Evolutionary conservation across 2,329 filamentous ascomycete species (phyloP).

Genomic region (Dothiorella sarmentorum): DNA sequence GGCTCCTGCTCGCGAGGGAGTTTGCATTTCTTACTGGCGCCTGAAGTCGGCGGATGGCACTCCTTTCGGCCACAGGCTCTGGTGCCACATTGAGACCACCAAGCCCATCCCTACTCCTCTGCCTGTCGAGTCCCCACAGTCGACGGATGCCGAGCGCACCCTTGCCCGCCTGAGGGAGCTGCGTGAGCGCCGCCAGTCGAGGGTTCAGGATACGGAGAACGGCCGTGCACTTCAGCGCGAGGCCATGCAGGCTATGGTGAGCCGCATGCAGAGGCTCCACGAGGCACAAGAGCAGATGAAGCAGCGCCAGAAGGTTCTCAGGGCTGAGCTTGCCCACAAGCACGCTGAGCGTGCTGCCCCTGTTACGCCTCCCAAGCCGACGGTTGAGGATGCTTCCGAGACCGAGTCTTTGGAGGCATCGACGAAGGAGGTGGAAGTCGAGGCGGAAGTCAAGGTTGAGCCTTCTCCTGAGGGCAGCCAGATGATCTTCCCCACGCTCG

Average conservation of each 20-base stretch:
- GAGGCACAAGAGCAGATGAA: constrained; percentile 20
- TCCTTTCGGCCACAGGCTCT: constrained; percentile 88
- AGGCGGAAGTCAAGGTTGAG: constrained; percentile 13
- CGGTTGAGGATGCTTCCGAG: constrained; percentile 16
- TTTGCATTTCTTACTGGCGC: constrained; percentile 93
- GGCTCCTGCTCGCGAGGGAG: constrained; percentile 71
- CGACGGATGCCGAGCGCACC: constrained; percentile 14
- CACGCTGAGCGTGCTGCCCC: constrained; percentile 2
- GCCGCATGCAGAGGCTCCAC: constrained; percentile 29
- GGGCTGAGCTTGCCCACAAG: constrained; percentile 7
- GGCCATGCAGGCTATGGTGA: constrained; percentile 26
- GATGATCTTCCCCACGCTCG: constrained; percentile 96
- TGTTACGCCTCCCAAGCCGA: constrained; percentile 6
- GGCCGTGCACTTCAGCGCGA: constrained; percentile 22
- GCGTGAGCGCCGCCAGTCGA: constrained; percentile 13
- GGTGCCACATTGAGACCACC: constrained; percentile 81
- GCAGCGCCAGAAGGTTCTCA: constrained; percentile 14
- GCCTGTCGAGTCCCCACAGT: constrained; percentile 13
- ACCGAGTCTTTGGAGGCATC: neutral
- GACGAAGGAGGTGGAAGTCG: constrained; percentile 6
- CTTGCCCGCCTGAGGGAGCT: constrained; percentile 12
- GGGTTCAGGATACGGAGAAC: constrained; percentile 19
- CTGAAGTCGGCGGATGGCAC: constrained; percentile 75
- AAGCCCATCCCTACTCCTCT: constrained; percentile 5
- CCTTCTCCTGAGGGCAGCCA: constrained; percentile 49